Conservation (phyloP, 345 rosid species). For the Hibiscus mutabilis region DNA sequence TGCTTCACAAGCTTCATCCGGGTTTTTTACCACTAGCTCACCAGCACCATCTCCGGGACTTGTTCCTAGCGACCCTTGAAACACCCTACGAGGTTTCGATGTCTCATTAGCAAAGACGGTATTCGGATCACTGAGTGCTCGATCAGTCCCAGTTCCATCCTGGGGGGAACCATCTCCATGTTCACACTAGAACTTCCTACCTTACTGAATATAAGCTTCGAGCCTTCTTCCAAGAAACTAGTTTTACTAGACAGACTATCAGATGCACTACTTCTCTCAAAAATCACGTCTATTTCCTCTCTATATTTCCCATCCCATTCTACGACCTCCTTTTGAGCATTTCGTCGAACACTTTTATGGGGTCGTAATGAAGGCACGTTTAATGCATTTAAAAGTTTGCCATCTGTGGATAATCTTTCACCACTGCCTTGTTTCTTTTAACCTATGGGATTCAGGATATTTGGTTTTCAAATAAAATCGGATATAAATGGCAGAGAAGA, state of each 20-base stretch:
- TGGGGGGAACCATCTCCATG: conserved; percentile 13
- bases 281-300: conserved; percentile 18
- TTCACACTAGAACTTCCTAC: background rate
- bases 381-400: conserved; percentile 2
- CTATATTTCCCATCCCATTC: conserved; percentile 28
- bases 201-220: background rate
- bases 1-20: conserved; percentile 28
- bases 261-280: conserved; percentile 11
- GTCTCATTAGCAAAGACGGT: background rate
- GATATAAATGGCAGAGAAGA: conserved; percentile 25
- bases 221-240: conserved; percentile 22
- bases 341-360: conserved; percentile 46
- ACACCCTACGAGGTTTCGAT: background rate
- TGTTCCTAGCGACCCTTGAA: conserved; percentile 18
- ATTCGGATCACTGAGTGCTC: background rate
- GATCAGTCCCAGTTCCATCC: conserved; percentile 13
- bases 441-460: background rate
- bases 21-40: conserved; percentile 33
- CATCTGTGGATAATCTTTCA: conserved; percentile 3
- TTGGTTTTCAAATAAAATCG: conserved; percentile 20
- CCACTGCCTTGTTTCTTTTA: conserved; percentile 12
- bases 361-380: conserved; percentile 22
- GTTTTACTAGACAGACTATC: conserved; percentile 20
- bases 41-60: conserved; percentile 13
- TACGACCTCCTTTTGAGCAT: conserved; percentile 27